Conservation (phyloP, 768 basidiomycete species). For the Hemileccinum rubropunctum region DNA sequence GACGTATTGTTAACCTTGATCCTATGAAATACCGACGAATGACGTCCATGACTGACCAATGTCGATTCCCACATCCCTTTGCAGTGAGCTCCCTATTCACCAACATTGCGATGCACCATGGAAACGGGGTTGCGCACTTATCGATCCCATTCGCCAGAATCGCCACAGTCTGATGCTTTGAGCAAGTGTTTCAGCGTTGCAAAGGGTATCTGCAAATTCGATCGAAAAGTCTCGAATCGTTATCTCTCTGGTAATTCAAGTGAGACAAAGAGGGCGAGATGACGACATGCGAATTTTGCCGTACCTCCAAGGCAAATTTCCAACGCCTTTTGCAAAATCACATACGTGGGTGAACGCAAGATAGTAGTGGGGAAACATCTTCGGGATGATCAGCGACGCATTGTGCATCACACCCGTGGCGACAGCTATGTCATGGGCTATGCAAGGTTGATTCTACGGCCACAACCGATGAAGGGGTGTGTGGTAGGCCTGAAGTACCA, state of each 20-base stretch:
- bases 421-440: conserved; percentile 39
- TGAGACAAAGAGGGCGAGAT: not conserved
- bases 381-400: conserved; percentile 17
- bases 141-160: conserved; percentile 20
- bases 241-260: conserved; percentile 18
- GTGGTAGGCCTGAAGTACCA: conserved; percentile 49
- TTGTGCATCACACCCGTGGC: conserved; percentile 27
- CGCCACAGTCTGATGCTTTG: not conserved
- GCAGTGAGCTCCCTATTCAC: conserved; percentile 34
- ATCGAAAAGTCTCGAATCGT: conserved; percentile 23
- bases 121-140: conserved; percentile 12
- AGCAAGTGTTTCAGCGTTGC: conserved; percentile 16
- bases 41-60: conserved; percentile 26
- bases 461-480: conserved; percentile 2
- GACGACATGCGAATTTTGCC: not conserved
- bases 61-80: conserved; percentile 38
- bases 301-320: conserved; percentile 17
- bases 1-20: not conserved
- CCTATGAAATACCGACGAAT: not conserved
- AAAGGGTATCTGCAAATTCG: conserved; percentile 29
- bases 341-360: conserved; percentile 28
- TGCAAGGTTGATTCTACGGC: not conserved
- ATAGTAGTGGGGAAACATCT: conserved; percentile 26
- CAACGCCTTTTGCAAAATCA: conserved; percentile 17
- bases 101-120: too few species aligned